Conservation (phyloP, 2,329 filamentous ascomycete species). For the Botrytis fabae region DNA sequence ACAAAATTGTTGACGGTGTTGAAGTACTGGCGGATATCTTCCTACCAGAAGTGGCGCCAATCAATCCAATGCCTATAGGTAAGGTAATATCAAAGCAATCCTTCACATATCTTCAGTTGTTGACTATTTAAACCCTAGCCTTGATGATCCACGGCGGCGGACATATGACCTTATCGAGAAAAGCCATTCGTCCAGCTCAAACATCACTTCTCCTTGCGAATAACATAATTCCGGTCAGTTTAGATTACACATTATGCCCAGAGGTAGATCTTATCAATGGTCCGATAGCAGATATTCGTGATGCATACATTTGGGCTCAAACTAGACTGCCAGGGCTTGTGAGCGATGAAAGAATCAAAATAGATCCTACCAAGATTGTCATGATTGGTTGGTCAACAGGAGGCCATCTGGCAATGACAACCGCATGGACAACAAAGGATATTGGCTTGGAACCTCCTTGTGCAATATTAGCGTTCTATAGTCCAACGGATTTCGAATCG, state of each 20-base stretch:
- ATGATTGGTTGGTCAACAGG: conserved; percentile 53
- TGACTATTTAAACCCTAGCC: not conserved
- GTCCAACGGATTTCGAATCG: conserved; percentile 30
- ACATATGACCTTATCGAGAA: conserved; percentile 17
- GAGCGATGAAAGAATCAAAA: conserved; percentile 32
- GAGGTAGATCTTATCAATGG: conserved; percentile 49
- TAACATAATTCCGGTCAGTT: conserved; percentile 49
- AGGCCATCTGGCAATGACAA: conserved; percentile 48
- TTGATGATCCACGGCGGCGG: conserved; percentile 25
- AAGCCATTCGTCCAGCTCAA: conserved; percentile 31
- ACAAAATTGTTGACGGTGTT: conserved; percentile 9
- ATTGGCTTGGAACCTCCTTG: conserved; percentile 43
- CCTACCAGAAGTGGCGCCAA: not conserved
- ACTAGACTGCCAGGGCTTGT: not conserved
- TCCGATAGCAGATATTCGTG: conserved; percentile 47
- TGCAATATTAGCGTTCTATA: conserved; percentile 50
- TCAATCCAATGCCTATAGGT: conserved; percentile 3
- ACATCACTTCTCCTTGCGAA: conserved; percentile 18
- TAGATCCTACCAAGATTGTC: conserved; percentile 41
- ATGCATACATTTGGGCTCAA: conserved; percentile 44
- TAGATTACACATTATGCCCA: conserved; percentile 54
- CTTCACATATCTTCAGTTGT: no score
- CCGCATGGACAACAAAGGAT: conserved; percentile 43
- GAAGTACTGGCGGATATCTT: conserved; percentile 15
- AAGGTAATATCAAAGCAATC: not conserved